Conservation (phyloP, 202 grass and related monocot genomes). For the Hordeum pubiflorum region DNA sequence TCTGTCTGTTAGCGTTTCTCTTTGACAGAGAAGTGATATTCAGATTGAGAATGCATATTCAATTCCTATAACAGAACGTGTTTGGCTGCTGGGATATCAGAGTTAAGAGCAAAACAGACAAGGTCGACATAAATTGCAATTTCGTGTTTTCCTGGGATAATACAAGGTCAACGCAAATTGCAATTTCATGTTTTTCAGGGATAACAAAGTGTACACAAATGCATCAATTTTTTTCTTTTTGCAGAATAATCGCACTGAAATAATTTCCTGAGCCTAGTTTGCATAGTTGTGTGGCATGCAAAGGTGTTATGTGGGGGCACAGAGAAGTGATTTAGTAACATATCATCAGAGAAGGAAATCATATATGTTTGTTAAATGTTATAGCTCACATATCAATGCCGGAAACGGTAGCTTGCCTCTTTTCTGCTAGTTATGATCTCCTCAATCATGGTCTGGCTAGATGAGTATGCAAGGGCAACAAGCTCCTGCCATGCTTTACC, state of each 20-base stretch:
- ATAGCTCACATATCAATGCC: conserved; percentile 20
- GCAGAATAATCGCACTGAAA: neutral
- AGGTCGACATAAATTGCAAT: too few relatives aligned
- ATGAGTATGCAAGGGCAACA: conserved; percentile 52
- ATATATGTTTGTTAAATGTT: neutral
- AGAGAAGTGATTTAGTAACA: neutral
- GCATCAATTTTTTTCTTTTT: neutral
- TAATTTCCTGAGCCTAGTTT: neutral
- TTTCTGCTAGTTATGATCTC: conserved; percentile 58
- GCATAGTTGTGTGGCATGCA: neutral
- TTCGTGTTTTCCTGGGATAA: neutral
- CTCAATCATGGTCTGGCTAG: conserved; percentile 47
- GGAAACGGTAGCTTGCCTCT: conserved; percentile 71
- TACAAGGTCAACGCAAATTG: neutral
- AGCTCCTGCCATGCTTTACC: conserved; percentile 84
- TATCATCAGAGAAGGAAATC: neutral
- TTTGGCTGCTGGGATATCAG: neutral
- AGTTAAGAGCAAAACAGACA: neutral
- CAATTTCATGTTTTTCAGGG: neutral
- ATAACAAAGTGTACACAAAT: neutral
- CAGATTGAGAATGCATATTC: neutral
- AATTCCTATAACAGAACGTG: neutral
- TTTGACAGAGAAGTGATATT: neutral
- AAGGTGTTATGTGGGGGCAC: neutral
- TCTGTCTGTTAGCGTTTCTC: neutral